phyloP scores from a whole-genome alignment of 2,329 filamentous ascomycete species.

The Didymella lethalis region DNA sequence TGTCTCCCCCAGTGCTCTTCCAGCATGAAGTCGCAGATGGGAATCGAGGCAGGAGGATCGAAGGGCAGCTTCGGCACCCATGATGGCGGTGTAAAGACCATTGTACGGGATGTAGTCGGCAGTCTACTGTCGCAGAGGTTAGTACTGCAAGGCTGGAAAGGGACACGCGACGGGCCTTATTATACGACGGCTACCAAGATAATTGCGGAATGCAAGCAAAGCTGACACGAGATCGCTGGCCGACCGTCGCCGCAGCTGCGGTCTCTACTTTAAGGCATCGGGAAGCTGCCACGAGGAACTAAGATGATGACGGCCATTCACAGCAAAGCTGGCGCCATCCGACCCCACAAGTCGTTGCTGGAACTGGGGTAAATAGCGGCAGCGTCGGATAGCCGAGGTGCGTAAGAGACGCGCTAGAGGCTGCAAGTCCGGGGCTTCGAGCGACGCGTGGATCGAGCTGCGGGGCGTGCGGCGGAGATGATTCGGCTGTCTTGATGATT shows the following conservation, averaged over 20 bases:
- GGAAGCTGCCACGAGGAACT: constrained; percentile 1
- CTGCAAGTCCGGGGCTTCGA: neutral
- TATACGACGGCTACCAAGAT: constrained; percentile 1
- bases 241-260: constrained; percentile 11
- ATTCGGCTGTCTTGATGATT: neutral
- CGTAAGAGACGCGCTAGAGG: neutral
- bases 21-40: constrained; percentile 79
- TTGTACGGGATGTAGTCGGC: constrained; percentile 26
- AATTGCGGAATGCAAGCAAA: neutral
- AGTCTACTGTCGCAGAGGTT: neutral
- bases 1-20: constrained; percentile 73
- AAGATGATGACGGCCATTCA: neutral
- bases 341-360: neutral
- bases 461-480: neutral
- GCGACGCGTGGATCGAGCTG: neutral
- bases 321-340: neutral
- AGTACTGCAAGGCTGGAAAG: neutral
- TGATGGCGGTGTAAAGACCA: constrained; percentile 66
- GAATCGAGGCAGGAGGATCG: constrained; percentile 75
- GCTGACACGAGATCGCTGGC: constrained; percentile 9
- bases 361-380: neutral
- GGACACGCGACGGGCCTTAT: constrained; percentile 3
- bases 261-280: constrained; percentile 3
- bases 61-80: constrained; percentile 69
- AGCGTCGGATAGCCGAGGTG: neutral